Base-by-base conservation (phyloP, 2,329 filamentous ascomycete genomes). In the Talaromyces sp. region DNA sequence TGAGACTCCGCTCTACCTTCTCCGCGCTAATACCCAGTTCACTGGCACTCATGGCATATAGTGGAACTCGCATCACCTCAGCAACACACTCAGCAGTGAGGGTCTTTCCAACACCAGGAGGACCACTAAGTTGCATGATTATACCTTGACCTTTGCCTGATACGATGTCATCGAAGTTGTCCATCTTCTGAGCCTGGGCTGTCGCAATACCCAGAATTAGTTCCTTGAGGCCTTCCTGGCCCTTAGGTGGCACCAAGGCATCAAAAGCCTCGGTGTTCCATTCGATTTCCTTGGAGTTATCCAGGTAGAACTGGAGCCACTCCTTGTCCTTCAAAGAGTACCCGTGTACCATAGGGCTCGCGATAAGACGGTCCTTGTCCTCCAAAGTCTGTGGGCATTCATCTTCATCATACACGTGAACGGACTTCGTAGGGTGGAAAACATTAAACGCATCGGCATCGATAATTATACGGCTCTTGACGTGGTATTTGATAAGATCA, bases 21-120 rank as follows among this genome's bases (percentile, higher is more conserved):
- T 61, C 51, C 0, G 77, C 72, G 32, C 75, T 69, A 10, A 74
- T 70, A 14, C 80, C 80, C 0, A 83, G 70, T 49, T 83, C 80
- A 9, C 78, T 79, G 1, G 63, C 58, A 24, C 72, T 76, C 70
- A 82, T 76, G 47, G 74, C 69, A 60, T 78, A 82, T 0, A 83
- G 67, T 2, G 80, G 80, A 1, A 77, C 76, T 29, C 74, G 69
- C 73, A 81, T 79, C 46, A 76, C 68, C 52, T 82, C 80, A 1
- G 80, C 79, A 19, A 80, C 72, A 51, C 72, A 74, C 58, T 81
- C 79, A 5, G 76, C 77, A 3, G 79, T 81, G 20, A 80, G 62
- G 0, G 81, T 83, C 66, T 83, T 83, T 13, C 80, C 81, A 2
- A 81, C 78, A 3, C 81, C 81, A 0, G 80, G 80, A 0, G 77